phyloP scores from a whole-genome alignment of 108 stramenopile genomes.

The Nannochloropsis salina region DNA sequence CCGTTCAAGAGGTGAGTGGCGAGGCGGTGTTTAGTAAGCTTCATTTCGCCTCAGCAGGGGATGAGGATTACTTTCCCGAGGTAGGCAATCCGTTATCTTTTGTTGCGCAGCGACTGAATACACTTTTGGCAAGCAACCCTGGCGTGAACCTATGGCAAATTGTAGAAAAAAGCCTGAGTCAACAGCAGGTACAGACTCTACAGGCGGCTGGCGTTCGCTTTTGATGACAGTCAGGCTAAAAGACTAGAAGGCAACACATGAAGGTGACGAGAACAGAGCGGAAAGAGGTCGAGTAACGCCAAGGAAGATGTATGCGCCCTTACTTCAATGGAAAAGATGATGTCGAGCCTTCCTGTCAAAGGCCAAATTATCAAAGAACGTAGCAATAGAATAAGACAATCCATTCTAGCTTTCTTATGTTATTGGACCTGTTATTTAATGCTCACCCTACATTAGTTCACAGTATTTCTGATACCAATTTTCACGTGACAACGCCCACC shows the following conservation, averaged over 20 bases:
- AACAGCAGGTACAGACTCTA: not conserved
- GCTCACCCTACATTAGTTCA: too few species aligned
- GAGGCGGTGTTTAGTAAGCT: not conserved
- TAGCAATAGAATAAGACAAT: too few species aligned
- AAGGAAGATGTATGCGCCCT: not conserved
- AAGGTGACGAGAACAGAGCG: not conserved
- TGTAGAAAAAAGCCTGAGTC: not conserved
- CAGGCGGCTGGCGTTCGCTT: not conserved
- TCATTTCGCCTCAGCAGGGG: not conserved
- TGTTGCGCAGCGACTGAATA: slow-evolving; percentile 2
- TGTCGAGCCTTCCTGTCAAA: too few species aligned
- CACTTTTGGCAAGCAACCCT: not conserved
- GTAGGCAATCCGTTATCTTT: not conserved
- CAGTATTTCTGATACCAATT: too few species aligned
- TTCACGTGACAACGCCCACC: too few species aligned
- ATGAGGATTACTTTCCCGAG: not conserved
- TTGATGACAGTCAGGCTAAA: not conserved
- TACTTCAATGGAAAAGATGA: too few species aligned
- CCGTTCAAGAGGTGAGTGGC: not conserved
- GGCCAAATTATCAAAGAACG: too few species aligned
- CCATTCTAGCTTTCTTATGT: too few species aligned
- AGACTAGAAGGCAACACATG: too few species aligned
- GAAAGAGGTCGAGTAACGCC: not conserved
- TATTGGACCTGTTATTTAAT: too few species aligned
- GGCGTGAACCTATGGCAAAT: not conserved